Evolutionary conservation across 345 rosid genomes (phyloP), one percentile per base, ranked within the genome.

Genomic region (Kernera saxatilis): DNA sequence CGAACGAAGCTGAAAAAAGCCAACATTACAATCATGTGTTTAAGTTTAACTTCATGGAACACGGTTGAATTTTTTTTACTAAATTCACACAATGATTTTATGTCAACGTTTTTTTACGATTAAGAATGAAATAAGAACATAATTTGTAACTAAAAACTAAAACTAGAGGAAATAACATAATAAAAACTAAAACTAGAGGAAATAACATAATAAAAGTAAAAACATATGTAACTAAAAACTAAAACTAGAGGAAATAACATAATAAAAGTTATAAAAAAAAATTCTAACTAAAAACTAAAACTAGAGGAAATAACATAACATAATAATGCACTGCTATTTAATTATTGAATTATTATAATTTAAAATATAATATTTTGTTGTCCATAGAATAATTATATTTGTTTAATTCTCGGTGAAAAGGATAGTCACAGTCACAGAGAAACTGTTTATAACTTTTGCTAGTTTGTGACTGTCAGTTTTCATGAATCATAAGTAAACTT

Each of bases 361-460:
- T 49, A 26, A 0, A 15, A 11, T 17, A 51, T 12, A 17, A 36
- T 36, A 51, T 26, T 4, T 25, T 6, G 14, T 37, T 27, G 40
- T 18, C 57, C 19, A 69, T 39, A 23, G 5, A 69, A 69, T 57
- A 5, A 19, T 63, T 21, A 3, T 54, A 5, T 25, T 69, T 35
- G 30, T 61, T 23, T 14, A 13, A 49, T 50, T 60, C 49, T 49
- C 39, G 26, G 36, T 40, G 75, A 61, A 61, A 62, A 30, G 30
- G 52, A 70, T 19, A 8, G 52, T 71, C 69, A 71, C 69, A 8
- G 52, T 71, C 69, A 71, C 69, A 51, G 44, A 39, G 44, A 71
- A 50, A 18, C 43, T 44, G 54, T 69, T 55, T 21, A 11, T 58
- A 32, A 55, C 64, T 25, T 55, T 26, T 4, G 73, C 64, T 69